phyloP scores from a whole-genome alignment of 2,329 filamentous ascomycete genomes.

The Colletotrichum melonis region DNA sequence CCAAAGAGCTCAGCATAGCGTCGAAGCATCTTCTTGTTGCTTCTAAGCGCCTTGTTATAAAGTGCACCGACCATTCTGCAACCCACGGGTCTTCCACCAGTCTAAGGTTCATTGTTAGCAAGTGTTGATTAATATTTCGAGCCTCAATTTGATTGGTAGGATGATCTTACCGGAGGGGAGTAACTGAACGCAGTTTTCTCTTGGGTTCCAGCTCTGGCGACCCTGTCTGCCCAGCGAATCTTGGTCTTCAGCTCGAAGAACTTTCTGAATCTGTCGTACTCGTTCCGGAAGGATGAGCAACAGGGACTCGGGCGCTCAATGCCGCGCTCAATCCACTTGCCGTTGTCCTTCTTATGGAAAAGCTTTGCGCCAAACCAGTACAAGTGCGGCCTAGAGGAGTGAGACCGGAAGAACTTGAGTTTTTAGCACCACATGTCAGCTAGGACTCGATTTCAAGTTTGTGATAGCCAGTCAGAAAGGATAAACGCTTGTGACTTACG shows the following conservation, averaged over 20 bases:
- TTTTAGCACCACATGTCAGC: neutral
- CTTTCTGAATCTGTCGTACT: slow-evolving; percentile 62
- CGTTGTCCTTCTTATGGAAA: slow-evolving; percentile 51
- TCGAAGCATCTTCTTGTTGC: slow-evolving; percentile 16
- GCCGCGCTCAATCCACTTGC: slow-evolving; percentile 19
- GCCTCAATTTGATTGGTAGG: neutral
- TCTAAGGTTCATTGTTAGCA: slow-evolving; percentile 13
- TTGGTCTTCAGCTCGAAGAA: slow-evolving; percentile 71
- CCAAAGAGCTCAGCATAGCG: slow-evolving; percentile 29
- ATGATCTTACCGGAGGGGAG: slow-evolving; percentile 55
- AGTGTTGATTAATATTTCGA: neutral
- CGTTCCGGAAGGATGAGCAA: slow-evolving; percentile 52
- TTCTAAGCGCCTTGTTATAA: slow-evolving; percentile 10
- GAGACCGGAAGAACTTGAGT: slow-evolving; percentile 74
- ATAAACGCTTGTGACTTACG: slow-evolving; percentile 55
- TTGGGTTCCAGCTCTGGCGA: slow-evolving; percentile 48
- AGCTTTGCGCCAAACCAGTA: slow-evolving; percentile 71
- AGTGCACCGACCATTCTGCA: neutral
- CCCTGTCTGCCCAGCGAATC: slow-evolving; percentile 68
- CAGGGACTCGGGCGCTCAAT: slow-evolving; percentile 51
- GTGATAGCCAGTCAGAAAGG: neutral
- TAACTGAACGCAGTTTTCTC: slow-evolving; percentile 54
- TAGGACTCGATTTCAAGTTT: neutral
- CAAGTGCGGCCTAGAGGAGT: slow-evolving; percentile 63
- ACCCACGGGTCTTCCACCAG: slow-evolving; percentile 32